Evolutionary conservation across 2,329 filamentous ascomycete species (phyloP), one percentile per base, ranked within the genome.

Genomic region (Fonsecaea multimorphosa): DNA sequence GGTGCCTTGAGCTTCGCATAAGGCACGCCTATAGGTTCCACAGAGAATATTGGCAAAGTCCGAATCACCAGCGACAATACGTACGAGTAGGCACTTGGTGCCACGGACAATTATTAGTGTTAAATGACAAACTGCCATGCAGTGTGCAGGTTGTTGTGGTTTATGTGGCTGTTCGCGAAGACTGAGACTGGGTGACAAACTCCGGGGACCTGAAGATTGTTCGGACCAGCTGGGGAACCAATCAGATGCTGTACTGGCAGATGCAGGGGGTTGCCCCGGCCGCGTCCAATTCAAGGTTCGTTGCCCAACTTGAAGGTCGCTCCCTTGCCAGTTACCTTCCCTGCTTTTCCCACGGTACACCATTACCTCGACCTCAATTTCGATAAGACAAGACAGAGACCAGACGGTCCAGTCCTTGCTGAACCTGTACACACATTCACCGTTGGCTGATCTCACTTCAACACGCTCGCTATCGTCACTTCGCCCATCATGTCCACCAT

Each of bases 141-240:
- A n/a, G n/a, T n/a, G 22, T 58, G 14, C 27, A 24, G 44, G 24
- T 57, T 19, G 16, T 7, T 44, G 19, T 9, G 22, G n/a, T 3
- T 46, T 34, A 40, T n/a, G 36, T 59, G 57, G 57, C 40, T 59
- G 57, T 16, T 16, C 24, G 40, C 32, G 11, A 38, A 53, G 46
- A 38, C 24, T 34, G 8, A 59, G n/a, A n/a, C n/a, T n/a, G n/a
- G n/a, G n/a, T n/a, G n/a, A n/a, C n/a, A n/a, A n/a, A 60, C 24
- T 52, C 36, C 32, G 46, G 62, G n/a, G 24, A 40, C 38, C 27
- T 64, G 61, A 56, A 64, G 62, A 64, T 64, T 64, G 62, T 51
- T 24, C 8, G 46, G 32, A 40, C n/a, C 12, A 14, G 6, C 7
- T 2, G 22, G 11, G 38, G 34, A 53, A 27, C 61, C 61, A 64